These are phyloP conservation scores for Phialophora tarda DNA, from an alignment of 2,329 filamentous ascomycete genomes.

Conservation along the genomic window DNA sequence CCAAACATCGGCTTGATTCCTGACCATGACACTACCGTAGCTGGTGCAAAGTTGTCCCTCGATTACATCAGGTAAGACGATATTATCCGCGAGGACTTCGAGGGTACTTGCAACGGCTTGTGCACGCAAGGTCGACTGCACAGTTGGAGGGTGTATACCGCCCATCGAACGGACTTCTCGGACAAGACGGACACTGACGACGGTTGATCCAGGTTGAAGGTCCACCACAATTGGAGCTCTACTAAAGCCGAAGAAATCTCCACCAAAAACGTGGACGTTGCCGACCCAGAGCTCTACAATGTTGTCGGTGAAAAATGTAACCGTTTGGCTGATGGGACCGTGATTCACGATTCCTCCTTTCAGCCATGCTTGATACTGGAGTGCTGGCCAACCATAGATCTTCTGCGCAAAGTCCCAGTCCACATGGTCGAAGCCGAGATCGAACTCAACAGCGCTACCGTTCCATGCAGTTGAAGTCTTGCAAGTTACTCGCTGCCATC, in stretches of 20 bases:
- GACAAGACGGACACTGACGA: constrained; percentile 59
- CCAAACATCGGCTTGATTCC: constrained; percentile 30
- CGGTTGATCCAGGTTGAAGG: constrained; percentile 57
- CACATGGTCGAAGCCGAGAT: constrained; percentile 56
- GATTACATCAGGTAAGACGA: constrained; percentile 60
- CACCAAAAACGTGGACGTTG: constrained; percentile 60
- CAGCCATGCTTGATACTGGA: constrained; percentile 65
- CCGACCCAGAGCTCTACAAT: constrained; percentile 62
- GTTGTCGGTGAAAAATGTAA: constrained; percentile 55
- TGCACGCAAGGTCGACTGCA: constrained; percentile 51
- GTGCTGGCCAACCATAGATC: constrained; percentile 64
- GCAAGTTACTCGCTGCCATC: constrained; percentile 54
- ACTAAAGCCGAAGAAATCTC: constrained; percentile 61
- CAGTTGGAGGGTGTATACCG: constrained; percentile 54
- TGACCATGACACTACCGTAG: constrained; percentile 42
- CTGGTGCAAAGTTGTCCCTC: constrained; percentile 54
- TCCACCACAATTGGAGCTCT: constrained; percentile 58
- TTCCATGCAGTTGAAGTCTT: constrained; percentile 39
- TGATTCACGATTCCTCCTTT: constrained; percentile 48
- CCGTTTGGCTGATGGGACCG: constrained; percentile 35
- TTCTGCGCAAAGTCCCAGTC: constrained; percentile 60
- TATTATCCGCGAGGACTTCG: constrained; percentile 43
- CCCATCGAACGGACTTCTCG: constrained; percentile 64
- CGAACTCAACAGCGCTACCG: constrained; percentile 49
- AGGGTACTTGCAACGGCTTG: constrained; percentile 41